Conservation (phyloP, 345 rosid species). For the Salix exigua region DNA sequence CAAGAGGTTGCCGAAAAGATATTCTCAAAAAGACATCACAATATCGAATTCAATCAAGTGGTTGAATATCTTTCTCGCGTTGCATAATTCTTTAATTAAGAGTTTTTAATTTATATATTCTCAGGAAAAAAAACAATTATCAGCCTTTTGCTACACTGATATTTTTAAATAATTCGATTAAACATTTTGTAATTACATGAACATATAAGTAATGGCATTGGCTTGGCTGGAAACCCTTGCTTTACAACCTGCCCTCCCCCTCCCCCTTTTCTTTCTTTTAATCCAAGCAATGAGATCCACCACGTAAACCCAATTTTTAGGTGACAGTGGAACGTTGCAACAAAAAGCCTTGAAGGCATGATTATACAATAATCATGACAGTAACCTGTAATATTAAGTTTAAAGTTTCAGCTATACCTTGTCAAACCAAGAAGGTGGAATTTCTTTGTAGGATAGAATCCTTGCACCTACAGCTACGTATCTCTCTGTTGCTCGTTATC, state of each 20-base stretch:
- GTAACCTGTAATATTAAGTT: neutral
- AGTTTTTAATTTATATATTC: no score
- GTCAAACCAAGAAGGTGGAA: conserved; percentile 28
- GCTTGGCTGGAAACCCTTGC: neutral
- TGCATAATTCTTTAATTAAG: no score
- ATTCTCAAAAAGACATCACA: no score
- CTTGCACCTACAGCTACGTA: conserved; percentile 82
- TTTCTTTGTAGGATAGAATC: conserved; percentile 43
- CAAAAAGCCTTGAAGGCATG: neutral
- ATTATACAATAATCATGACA: neutral
- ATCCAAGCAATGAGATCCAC: conserved; percentile 17
- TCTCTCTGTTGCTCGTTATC: conserved; percentile 24
- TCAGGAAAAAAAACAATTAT: no score
- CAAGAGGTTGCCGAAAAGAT: neutral
- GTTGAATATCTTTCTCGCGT: neutral
- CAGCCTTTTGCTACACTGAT: no score
- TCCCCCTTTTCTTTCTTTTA: conserved; percentile 7
- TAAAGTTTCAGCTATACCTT: conserved; percentile 2
- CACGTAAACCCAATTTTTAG: neutral
- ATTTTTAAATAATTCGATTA: neutral
- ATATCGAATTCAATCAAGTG: no score
- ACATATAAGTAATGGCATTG: neutral
- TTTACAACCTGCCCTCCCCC: neutral
- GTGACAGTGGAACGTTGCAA: neutral
- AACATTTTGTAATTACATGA: neutral